These are phyloP conservation scores for Sphenostylis stenocarpa DNA, from an alignment of 306 rosid genomes.

Conservation along the genomic window DNA sequence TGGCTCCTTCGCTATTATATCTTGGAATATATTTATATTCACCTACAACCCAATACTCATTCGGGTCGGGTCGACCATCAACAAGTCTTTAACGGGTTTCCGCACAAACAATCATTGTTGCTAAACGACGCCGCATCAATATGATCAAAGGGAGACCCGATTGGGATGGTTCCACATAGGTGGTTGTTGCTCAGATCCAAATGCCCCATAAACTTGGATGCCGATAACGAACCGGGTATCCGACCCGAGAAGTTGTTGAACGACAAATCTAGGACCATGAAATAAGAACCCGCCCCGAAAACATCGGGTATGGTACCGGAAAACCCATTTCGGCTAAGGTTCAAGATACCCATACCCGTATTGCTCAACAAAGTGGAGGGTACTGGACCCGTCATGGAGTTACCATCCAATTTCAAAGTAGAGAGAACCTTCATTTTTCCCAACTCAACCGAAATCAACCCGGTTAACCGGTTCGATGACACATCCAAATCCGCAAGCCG, in stretches of 20 bases:
- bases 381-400: conserved; percentile 59
- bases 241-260: conserved; percentile 63
- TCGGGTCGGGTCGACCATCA: conserved; percentile 11
- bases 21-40: not conserved
- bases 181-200: conserved; percentile 81
- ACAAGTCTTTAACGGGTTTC: conserved; percentile 74
- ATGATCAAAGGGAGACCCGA: conserved; percentile 80
- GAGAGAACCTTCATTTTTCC: conserved; percentile 86
- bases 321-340: conserved; percentile 74
- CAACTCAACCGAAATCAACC: conserved; percentile 52
- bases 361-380: conserved; percentile 54
- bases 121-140: conserved; percentile 74
- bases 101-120: conserved; percentile 82
- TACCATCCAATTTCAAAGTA: conserved; percentile 60
- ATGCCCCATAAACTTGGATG: conserved; percentile 72
- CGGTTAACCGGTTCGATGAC: conserved; percentile 65
- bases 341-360: conserved; percentile 72
- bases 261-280: conserved; percentile 81
- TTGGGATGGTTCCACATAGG: conserved; percentile 81
- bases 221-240: conserved; percentile 64
- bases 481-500: conserved; percentile 83
- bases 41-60: not conserved
- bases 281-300: conserved; percentile 59
- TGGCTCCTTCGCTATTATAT: not conserved
- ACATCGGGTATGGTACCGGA: conserved; percentile 72